Evolutionary conservation across 768 basidiomycete species (phyloP), one percentile per base, ranked within the genome.

Genomic region (Termitomyces sp.): DNA sequence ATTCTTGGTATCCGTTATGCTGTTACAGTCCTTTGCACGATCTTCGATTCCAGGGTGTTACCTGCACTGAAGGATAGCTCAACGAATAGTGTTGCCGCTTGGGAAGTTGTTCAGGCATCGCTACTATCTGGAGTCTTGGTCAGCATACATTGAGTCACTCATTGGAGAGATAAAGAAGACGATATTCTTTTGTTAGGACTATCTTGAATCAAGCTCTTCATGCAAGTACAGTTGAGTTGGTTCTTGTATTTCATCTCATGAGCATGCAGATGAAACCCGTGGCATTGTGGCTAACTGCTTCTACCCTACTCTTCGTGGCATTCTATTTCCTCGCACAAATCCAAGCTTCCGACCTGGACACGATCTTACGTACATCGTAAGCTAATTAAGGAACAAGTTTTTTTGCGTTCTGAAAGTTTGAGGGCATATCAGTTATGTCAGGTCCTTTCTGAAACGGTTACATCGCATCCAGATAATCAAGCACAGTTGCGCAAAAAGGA

Each of bases 111-210:
- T 11, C 73, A 78, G 35, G 62, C 73, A 30, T 71, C 76, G 10
- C 57, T 84, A n/a, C 62, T 86, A 21, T 80, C 84, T 4, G 83
- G 84, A 3, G 58, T 83, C 35, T 63, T 82, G 57, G 81, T 82
- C 61, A 50, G 48, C 45, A 57, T 57, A 17, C 2, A 37, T 51
- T 47, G 53, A 58, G 54, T 14, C 10, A 17, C 9, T 17, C 40
- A 58, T 51, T 30, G 45, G 15, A 23, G 14, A 33, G 5, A 19
- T 31, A 15, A 35, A 23, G 33, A 33, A 15, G 23, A 12, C 5
- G n/a, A 28, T 1, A n/a, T 59, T 49, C 54, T 55, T 56, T 54
- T 56, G 53, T 26, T 46, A 70, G 67, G 70, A 69, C 58, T 66
- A 68, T 44, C 64, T 73, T 15, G 76, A 77, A 48, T 60, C 60